These are phyloP conservation scores for Zea mays DNA, from an alignment of 176 grass and related monocot genomes.

Conservation along the genomic window DNA sequence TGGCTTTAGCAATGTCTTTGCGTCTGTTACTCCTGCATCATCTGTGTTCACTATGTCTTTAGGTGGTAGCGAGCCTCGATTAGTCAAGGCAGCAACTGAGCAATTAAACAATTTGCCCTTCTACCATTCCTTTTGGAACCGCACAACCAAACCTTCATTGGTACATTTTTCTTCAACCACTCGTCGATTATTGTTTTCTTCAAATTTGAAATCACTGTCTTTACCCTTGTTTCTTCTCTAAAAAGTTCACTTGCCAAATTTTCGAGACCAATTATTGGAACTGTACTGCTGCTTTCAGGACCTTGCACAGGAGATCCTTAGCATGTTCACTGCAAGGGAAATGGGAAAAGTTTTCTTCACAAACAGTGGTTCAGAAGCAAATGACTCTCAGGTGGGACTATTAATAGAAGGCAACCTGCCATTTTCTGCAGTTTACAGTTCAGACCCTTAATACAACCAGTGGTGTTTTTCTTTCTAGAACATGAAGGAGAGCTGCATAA, in stretches of 20 bases:
- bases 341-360: conserved; percentile 99
- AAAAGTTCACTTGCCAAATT: not conserved
- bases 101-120: conserved; percentile 93
- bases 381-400: conserved; percentile 80
- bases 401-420: not conserved
- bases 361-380: conserved; percentile 98
- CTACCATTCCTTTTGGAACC: conserved; percentile 98
- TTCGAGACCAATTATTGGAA: not conserved
- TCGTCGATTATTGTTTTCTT: not conserved
- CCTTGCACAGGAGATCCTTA: conserved; percentile 81
- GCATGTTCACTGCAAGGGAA: conserved; percentile 79
- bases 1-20: not conserved
- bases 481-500: no score
- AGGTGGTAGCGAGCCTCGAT: conserved; percentile 87
- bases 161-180: conserved; percentile 42
- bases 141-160: conserved; percentile 88
- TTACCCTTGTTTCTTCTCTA: conserved; percentile 12
- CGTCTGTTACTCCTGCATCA: not conserved
- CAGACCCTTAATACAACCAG: not conserved
- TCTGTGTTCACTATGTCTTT: conserved; percentile 36
- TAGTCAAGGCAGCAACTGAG: conserved; percentile 79
- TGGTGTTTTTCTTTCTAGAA: not conserved
- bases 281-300: conserved; percentile 54
- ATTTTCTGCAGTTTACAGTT: not conserved
- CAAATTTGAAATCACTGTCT: not conserved